Conservation (phyloP, 192 early-diverging fungal genomes). For the Podila minutissima region DNA sequence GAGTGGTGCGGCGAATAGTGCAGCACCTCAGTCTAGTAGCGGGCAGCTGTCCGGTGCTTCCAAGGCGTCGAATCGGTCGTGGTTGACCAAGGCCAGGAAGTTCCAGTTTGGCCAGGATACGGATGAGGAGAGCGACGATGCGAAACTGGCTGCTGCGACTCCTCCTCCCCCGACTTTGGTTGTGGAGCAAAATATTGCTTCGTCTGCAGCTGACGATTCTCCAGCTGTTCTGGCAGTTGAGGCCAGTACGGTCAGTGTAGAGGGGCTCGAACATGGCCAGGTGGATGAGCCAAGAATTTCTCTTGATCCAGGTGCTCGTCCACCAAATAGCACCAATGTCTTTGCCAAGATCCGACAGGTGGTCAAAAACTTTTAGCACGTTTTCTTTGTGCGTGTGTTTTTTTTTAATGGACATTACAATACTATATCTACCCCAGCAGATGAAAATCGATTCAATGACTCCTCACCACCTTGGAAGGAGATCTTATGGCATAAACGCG, state of each 20-base stretch:
- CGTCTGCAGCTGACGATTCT: not conserved
- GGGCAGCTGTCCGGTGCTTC: not conserved
- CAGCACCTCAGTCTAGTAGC: not conserved
- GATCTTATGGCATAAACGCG: no score
- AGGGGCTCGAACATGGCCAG: not conserved
- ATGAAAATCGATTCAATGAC: no score
- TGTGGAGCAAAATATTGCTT: not conserved
- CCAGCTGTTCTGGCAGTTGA: not conserved
- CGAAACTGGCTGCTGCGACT: not conserved
- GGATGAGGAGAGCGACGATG: constrained; percentile 16
- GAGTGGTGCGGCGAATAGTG: not conserved
- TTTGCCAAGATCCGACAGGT: constrained; percentile 45
- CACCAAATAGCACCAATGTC: constrained; percentile 3
- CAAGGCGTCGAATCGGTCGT: constrained; percentile 9
- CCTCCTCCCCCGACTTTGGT: not conserved
- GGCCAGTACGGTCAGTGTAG: not conserved
- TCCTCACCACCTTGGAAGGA: no score
- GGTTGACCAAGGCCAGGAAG: constrained; percentile 22
- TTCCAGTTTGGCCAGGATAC: constrained; percentile 36
- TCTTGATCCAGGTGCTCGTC: not conserved
- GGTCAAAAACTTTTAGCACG: constrained; percentile 26
- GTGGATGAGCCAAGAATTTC: not conserved
- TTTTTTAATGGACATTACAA: no score
- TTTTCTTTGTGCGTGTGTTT: no score
- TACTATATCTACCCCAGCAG: no score